Base-by-base conservation (phyloP, 2,329 filamentous ascomycete genomes). In the Fusarium incarnatum region DNA sequence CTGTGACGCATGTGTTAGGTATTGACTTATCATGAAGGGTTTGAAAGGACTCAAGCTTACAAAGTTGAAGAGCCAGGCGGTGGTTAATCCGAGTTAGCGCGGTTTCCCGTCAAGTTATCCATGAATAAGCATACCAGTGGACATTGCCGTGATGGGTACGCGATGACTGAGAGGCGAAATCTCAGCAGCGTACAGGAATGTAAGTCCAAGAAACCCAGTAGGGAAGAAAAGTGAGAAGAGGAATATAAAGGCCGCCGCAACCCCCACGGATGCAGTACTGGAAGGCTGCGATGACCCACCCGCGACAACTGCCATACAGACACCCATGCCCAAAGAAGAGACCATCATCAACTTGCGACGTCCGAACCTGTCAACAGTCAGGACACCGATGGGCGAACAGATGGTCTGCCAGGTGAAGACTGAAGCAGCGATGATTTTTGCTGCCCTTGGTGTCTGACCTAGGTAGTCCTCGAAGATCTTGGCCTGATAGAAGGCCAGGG, bases 401-500 rank as follows among this genome's bases (percentile, higher is more conserved):
- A 60, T 60, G 2, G 50, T 60, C 50, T 60, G 50, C 57, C 41
- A 60, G 2, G 57, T 56, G 2, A 56, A 60, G 0, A 60, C 57
- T 0, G 57, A 60, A 8, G 57, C 57, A 56, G 57, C 57, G 4
- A 60, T 56, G 10, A 56, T 60, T 20, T 60, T 56, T 4, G 57
- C 57, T 5, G 20, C 50, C 2, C 50, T 47, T 0, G 50, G 50
- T 3, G 57, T 60, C n/a, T 60, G 57, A 0, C 32, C 50, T 0
- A 60, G 25, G 3, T 60, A 60, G 42, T 60, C 57, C 3, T 60
- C 41, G 20, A 60, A 60, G 6, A 60, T 56, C 50, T 60, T 60
- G 25, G 57, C 57, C 4, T 60, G 50, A 9, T 56, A 60, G 13
- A 60, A 60, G 20, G 57, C 57, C 0, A 60, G 10, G 13, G 57